Conservation (phyloP, 2,329 filamentous ascomycete genomes). For the Trichophyton benhamiae region DNA sequence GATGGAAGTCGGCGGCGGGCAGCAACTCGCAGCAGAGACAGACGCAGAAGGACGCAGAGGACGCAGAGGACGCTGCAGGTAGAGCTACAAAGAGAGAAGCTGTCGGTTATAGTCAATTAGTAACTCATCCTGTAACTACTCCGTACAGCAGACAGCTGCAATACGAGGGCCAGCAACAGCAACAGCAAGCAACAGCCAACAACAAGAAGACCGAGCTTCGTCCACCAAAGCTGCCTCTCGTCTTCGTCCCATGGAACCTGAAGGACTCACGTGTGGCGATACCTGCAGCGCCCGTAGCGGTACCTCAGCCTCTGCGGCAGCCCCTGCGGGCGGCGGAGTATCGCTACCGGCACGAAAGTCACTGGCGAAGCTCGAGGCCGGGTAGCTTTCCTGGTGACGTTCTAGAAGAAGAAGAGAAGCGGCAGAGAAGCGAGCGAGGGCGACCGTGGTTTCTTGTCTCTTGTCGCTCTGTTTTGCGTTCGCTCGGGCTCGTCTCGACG, state of each 20-base stretch:
- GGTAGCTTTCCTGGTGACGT: not conserved
- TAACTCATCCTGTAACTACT: not conserved
- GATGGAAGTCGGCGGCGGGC: not conserved
- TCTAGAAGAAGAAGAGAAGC: not conserved
- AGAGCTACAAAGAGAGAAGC: no score
- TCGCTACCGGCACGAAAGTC: not conserved
- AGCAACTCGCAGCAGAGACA: not conserved
- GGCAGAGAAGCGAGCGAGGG: not conserved
- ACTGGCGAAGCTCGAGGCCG: not conserved
- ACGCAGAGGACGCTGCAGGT: no score
- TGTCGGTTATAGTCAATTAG: no score
- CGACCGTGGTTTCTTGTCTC: not conserved
- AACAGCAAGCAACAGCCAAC: no score
- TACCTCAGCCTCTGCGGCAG: not conserved
- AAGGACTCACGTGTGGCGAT: not conserved
- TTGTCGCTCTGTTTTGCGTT: not conserved
- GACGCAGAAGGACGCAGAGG: no score
- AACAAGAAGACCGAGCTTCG: not conserved
- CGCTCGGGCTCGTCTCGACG: not conserved
- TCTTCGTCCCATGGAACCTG: not conserved
- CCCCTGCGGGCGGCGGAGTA: not conserved
- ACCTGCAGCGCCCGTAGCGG: not conserved
- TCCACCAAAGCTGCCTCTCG: not conserved
- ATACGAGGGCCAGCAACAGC: no score
- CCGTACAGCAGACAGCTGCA: not conserved